Conservation (phyloP, 2,329 filamentous ascomycete species). For the Claviceps purpurea region DNA sequence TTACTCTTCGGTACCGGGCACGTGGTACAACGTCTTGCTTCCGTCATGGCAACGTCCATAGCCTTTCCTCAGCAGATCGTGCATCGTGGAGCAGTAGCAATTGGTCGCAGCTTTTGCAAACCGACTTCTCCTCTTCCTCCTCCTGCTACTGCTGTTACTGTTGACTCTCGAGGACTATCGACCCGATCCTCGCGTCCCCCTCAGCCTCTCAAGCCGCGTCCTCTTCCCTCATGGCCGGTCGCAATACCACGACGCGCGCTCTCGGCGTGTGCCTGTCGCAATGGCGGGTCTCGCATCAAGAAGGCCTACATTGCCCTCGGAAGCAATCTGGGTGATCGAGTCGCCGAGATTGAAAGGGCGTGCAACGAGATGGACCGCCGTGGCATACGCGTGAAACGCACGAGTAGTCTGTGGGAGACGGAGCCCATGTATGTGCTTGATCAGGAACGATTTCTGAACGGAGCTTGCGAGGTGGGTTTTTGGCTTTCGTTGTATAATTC, state of each 20-base stretch:
- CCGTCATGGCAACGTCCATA: neutral
- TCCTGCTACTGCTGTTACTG: too few species aligned
- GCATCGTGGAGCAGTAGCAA: neutral
- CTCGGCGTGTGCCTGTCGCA: conserved; percentile 24
- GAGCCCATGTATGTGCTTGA: conserved; percentile 92
- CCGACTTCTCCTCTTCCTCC: neutral
- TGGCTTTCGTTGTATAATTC: neutral
- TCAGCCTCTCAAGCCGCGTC: neutral
- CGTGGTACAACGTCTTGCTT: neutral
- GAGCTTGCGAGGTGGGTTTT: conserved; percentile 63
- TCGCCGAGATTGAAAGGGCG: conserved; percentile 73
- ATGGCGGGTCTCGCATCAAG: conserved; percentile 20
- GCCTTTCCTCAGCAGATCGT: neutral
- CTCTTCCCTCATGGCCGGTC: neutral
- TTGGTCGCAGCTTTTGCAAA: neutral
- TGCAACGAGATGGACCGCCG: conserved; percentile 62
- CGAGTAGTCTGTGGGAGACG: conserved; percentile 87
- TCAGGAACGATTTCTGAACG: conserved; percentile 82
- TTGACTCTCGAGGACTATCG: conserved; percentile 1
- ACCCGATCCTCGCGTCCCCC: neutral
- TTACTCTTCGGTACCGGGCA: neutral
- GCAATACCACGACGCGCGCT: conserved; percentile 8
- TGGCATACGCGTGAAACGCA: conserved; percentile 61
- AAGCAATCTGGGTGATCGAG: conserved; percentile 80
- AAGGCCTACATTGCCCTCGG: conserved; percentile 76